Evolutionary conservation across 257 asterid genomes (phyloP).

Genomic region (Nicotiana attenuata): DNA sequence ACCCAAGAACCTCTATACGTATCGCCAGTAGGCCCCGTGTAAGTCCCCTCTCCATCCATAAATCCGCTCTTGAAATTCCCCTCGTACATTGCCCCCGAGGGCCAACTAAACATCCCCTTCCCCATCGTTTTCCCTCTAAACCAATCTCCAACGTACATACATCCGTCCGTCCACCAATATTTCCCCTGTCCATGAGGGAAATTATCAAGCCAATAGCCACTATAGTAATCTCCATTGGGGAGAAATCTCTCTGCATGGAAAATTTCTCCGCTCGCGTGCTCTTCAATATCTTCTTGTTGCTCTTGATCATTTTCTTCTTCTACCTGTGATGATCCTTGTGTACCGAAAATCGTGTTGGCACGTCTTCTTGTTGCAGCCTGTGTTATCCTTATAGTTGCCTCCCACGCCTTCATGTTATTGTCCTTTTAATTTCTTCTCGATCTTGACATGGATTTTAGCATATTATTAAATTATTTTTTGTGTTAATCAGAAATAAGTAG

Average conservation of each 20-base stretch:
- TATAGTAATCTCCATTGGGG: conserved; percentile 81
- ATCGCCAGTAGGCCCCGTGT: conserved; percentile 57
- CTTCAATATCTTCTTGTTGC: conserved; percentile 24
- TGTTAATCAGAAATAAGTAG: neutral
- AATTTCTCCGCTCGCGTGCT: conserved; percentile 55
- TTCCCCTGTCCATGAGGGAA: conserved; percentile 86
- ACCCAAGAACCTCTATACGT: conserved; percentile 67
- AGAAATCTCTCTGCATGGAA: conserved; percentile 71
- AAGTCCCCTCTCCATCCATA: conserved; percentile 90
- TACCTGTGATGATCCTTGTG: conserved; percentile 19
- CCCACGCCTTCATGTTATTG: conserved; percentile 89
- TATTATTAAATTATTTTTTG: no score
- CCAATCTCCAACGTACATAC: conserved; percentile 92
- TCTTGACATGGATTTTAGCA: neutral
- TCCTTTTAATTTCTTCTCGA: neutral
- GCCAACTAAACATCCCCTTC: conserved; percentile 74
- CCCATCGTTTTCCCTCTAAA: conserved; percentile 77
- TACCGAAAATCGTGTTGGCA: conserved; percentile 72
- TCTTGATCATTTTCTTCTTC: conserved; percentile 39
- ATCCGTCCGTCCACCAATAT: conserved; percentile 94
- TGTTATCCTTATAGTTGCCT: conserved; percentile 80
- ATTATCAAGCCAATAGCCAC: conserved; percentile 70
- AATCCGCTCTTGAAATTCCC: conserved; percentile 85
- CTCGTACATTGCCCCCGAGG: conserved; percentile 73
- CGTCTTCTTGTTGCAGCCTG: conserved; percentile 85